These are phyloP conservation scores for Hagleromyces aurorensis DNA, from an alignment of 805 yeast species.

Conservation along the genomic window DNA sequence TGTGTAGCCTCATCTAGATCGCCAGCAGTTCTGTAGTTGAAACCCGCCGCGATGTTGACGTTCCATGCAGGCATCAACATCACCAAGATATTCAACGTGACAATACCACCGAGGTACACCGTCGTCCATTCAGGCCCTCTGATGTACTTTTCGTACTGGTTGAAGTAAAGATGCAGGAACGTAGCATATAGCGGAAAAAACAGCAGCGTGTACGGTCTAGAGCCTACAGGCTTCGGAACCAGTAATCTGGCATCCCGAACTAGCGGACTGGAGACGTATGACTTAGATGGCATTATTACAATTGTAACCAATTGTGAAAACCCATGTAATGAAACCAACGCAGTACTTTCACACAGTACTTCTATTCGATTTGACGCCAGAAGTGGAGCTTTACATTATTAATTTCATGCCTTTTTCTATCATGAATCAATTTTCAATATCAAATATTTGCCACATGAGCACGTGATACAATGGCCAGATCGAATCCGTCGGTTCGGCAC, in stretches of 20 bases:
- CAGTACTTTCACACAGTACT: too few species aligned
- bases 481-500: too few species aligned
- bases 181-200: slow-evolving; percentile 71
- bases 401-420: too few species aligned
- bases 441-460: too few species aligned
- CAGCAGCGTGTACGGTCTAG: slow-evolving; percentile 78
- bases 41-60: slow-evolving; percentile 54
- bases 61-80: slow-evolving; percentile 96
- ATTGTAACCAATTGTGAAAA: too few species aligned
- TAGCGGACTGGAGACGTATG: slow-evolving; percentile 61
- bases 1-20: slow-evolving; percentile 57
- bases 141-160: slow-evolving; percentile 71
- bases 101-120: slow-evolving; percentile 67
- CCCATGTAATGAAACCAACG: too few species aligned
- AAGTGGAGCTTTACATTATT: too few species aligned
- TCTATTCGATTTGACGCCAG: too few species aligned
- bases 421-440: too few species aligned
- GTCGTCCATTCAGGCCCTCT: slow-evolving; percentile 95
- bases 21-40: slow-evolving; percentile 55
- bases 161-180: slow-evolving; percentile 54
- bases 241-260: slow-evolving; percentile 67
- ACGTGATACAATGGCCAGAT: too few species aligned
- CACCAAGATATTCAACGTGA: slow-evolving; percentile 65
- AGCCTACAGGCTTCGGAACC: slow-evolving; percentile 50
- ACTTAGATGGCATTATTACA: slow-evolving; percentile 19